Conservation (phyloP, 257 asterid genomes). For the Gardenia jasminoides region DNA sequence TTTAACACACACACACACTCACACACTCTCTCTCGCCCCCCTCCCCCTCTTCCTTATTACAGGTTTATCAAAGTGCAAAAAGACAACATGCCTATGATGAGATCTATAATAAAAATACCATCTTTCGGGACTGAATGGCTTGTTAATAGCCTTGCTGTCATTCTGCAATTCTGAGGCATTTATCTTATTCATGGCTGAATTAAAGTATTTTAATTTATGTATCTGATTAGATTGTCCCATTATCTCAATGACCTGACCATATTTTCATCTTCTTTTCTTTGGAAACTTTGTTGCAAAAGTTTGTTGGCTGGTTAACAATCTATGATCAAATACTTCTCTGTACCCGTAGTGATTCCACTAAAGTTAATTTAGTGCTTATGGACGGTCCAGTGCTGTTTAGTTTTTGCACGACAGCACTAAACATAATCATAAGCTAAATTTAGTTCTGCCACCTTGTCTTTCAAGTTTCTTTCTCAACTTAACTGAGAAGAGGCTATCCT, state of each 20-base stretch:
- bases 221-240: too few species aligned
- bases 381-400: slow-evolving; percentile 29
- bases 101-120: slow-evolving; percentile 42
- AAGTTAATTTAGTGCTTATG: slow-evolving; percentile 15
- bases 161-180: slow-evolving; percentile 83
- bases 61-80: neutral
- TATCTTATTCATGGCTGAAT: neutral
- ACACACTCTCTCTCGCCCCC: too few species aligned
- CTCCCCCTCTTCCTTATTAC: too few species aligned
- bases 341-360: too few species aligned
- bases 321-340: too few species aligned
- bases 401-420: slow-evolving; percentile 13
- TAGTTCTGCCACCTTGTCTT: slow-evolving; percentile 12
- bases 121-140: slow-evolving; percentile 87
- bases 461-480: slow-evolving; percentile 12
- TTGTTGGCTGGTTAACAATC: neutral
- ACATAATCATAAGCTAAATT: slow-evolving; percentile 31
- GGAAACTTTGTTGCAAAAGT: neutral
- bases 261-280: neutral
- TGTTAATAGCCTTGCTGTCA: slow-evolving; percentile 38
- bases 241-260: neutral
- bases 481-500: slow-evolving; percentile 19
- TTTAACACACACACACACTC: neutral
- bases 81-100: slow-evolving; percentile 46
- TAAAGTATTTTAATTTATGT: too few species aligned